Base-by-base conservation (phyloP, 345 rosid genomes). In the Cardamine occulta region DNA sequence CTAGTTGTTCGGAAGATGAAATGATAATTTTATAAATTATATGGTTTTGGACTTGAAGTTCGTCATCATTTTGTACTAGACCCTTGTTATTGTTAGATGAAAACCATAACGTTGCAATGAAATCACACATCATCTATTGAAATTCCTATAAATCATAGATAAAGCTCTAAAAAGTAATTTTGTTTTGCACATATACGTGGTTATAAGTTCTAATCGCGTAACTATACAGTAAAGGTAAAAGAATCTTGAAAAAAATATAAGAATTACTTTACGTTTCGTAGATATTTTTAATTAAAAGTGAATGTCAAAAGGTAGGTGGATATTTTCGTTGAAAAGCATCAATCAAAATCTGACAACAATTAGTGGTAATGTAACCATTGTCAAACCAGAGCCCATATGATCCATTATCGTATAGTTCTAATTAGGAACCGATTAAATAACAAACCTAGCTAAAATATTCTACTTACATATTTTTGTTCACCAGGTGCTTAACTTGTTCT, bases 191-290 rank as follows among this genome's bases (percentile, higher is more conserved):
- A 64, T 42, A 12, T 42, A 53, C 49, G 39, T 68, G 70, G 49
- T 44, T 53, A 23, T 24, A 29, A 42, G 31, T 68, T 40, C 5
- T 62, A 11, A 51, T 76, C 31, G 57, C 80, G 70, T 76, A 62
- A 62, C 9, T 40, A n/a, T n/a, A 15, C 70, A 76, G 74, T 76
- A 76, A 76, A 69, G 80, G 55, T 69, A 11, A 29, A 75, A 68
- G 40, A 52, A 68, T 76, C 58, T 52, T 32, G 49, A 53, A 62
- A 42, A 62, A 42, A 42, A 44, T 8, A 62, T 6, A 63, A 31
- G 24, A 45, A 23, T 54, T 24, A 76, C 80, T 76, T 76, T 76
- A 68, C 64, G 48, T 68, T 68, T 76, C n/a, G 57, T 62, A 54
- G 70, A 70, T 62, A 63, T 54, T 63, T 54, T 54, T 8, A 12